These are phyloP conservation scores for Coemansia sp. DNA, from an alignment of 192 early-diverging fungal species.

Conservation along the genomic window DNA sequence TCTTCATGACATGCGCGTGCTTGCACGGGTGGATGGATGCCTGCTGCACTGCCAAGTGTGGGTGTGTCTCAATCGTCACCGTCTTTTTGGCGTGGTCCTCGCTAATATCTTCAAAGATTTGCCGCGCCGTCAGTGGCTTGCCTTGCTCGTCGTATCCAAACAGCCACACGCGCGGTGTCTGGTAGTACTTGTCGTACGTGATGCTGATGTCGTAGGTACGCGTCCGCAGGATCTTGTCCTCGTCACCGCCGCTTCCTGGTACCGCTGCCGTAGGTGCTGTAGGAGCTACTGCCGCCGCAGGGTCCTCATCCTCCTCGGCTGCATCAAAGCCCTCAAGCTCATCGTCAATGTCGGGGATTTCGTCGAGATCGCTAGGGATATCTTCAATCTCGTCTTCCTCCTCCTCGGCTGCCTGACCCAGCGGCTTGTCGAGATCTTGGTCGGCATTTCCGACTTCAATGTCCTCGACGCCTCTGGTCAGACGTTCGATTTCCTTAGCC, in stretches of 20 bases:
- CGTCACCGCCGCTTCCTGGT: conserved; percentile 20
- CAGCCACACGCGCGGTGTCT: conserved; percentile 96
- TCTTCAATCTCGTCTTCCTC: conserved; percentile 66
- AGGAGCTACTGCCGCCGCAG: conserved; percentile 30
- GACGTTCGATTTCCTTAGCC: conserved; percentile 57
- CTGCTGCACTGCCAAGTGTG: conserved; percentile 82
- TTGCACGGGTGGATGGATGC: conserved; percentile 98
- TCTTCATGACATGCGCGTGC: conserved; percentile 98
- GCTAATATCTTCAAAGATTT: conserved; percentile 97
- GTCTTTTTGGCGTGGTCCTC: conserved; percentile 99
- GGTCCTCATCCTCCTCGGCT: conserved; percentile 75
- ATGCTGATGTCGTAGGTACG: conserved; percentile 99
- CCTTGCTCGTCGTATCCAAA: conserved; percentile 94
- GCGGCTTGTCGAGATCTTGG: conserved; percentile 50
- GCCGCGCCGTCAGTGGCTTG: conserved; percentile 77
- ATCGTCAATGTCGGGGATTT: conserved; percentile 91
- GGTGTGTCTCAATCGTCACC: conserved; percentile 96
- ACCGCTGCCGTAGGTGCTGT: conserved; percentile 1
- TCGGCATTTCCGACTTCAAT: conserved; percentile 56
- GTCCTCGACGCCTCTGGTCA: conserved; percentile 67
- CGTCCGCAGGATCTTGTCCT: conserved; percentile 82
- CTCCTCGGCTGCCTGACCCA: conserved; percentile 44
- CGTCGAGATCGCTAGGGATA: conserved; percentile 80
- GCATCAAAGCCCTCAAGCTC: conserved; percentile 64
- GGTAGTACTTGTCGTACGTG: conserved; percentile 99